A percentile compares a stretch with the other conserved stretches of the same genome.
Evolutionary conservation across 306 rosid species (phyloP).

Genomic region (Fagus sylvatica): DNA sequence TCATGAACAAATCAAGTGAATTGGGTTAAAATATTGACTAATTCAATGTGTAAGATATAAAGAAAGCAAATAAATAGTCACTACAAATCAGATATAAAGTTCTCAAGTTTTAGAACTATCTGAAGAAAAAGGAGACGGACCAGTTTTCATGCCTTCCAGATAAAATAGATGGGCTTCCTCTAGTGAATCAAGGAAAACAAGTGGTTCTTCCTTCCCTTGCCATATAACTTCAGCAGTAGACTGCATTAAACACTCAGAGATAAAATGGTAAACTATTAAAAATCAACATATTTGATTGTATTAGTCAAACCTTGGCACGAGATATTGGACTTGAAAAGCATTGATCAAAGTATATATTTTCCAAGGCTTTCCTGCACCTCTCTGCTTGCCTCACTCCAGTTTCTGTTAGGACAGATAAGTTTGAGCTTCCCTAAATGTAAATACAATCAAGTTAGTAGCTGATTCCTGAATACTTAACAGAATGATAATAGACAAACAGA

Average conservation of each 20-base stretch:
- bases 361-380: constrained; percentile 59
- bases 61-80: neutral
- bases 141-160: constrained; percentile 88
- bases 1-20: neutral
- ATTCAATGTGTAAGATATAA: neutral
- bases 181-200: constrained; percentile 63
- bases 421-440: constrained; percentile 56
- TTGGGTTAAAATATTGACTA: neutral
- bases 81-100: neutral
- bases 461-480: neutral
- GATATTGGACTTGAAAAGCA: constrained; percentile 79
- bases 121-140: constrained; percentile 38
- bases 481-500: neutral
- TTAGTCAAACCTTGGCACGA: constrained; percentile 63
- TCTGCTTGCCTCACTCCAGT: constrained; percentile 66
- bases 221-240: constrained; percentile 73
- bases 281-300: neutral
- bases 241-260: constrained; percentile 45
- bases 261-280: constrained; percentile 4
- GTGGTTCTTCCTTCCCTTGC: constrained; percentile 61
- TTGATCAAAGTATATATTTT: constrained; percentile 53
- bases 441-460: constrained; percentile 4
- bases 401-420: constrained; percentile 63
- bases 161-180: constrained; percentile 66
- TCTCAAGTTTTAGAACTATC: neutral